Evolutionary conservation across 2,329 filamentous ascomycete species (phyloP), one percentile per base, ranked within the genome.

Genomic region (Ophioceras dolichostomum): DNA sequence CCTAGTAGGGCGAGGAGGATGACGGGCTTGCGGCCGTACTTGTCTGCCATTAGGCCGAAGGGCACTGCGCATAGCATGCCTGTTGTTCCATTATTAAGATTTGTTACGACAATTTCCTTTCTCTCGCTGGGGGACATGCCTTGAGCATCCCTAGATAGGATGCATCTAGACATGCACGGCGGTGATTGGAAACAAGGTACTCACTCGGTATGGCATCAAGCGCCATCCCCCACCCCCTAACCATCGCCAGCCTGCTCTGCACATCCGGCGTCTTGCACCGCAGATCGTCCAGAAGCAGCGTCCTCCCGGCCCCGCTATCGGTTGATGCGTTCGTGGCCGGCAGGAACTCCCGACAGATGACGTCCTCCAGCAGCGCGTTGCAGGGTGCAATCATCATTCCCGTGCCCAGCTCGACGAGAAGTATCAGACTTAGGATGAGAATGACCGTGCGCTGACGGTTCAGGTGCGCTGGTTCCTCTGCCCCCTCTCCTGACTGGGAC

Each of bases 311-410:
- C 17, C 21, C 16, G 7, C 16, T 22, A 19, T 13, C 24, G 31
- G 27, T 20, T 22, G 44, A 45, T 1, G 60, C 49, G 18, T 56
- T 46, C 32, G 61, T 51, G 2, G 60, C 53, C 5, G 65, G 61
- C 43, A 65, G 68, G 42, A 65, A 59, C 13, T 58, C 47, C 18
- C 64, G 63, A 49, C 73, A 76, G 32, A 73, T 62, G 32, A 73
- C 61, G 36, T 62, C 58, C 48, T 77, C 72, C 44, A 68, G 61
- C 36, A 75, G 60, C 37, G 66, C 63, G 35, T 62, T 66, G 32
- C 54, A 48, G 1, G 71, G 66, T 4, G 68, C 58, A 22, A 50
- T 28, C 24, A 40, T 24, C 13, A 54, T 44, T 38, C 41, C 48
- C 14, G 41, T 47, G 41, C 60, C 62, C 10, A 67, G 53, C 34